These are phyloP conservation scores for Boletus subcaerulescens DNA, from an alignment of 768 basidiomycete species.

Conservation along the genomic window DNA sequence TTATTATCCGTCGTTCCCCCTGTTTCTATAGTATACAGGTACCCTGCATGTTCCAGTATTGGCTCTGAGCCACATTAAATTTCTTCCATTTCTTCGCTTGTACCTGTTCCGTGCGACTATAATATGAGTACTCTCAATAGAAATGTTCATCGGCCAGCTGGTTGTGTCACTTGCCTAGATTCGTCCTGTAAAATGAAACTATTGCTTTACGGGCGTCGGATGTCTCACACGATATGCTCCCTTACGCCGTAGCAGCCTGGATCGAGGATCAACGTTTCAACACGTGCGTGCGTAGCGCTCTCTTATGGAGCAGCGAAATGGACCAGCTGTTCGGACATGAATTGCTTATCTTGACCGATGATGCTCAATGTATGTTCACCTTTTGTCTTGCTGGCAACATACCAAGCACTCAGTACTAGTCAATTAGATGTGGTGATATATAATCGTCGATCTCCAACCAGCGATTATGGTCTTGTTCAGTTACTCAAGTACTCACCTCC, in stretches of 20 bases:
- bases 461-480: too few species aligned
- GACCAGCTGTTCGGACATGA: too few species aligned
- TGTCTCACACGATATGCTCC: too few species aligned
- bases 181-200: too few species aligned
- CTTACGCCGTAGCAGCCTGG: neutral
- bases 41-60: conserved; percentile 15
- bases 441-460: neutral
- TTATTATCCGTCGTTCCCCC: conserved; percentile 13
- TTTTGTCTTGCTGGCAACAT: neutral
- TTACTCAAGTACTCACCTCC: too few species aligned
- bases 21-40: conserved; percentile 20
- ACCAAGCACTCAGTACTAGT: neutral
- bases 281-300: neutral
- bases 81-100: neutral
- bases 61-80: neutral
- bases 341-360: neutral
- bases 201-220: too few species aligned
- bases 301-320: neutral
- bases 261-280: neutral
- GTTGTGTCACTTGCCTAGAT: neutral
- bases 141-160: neutral
- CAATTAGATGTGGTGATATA: neutral
- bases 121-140: neutral
- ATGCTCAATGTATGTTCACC: neutral
- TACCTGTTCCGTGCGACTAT: neutral